Evolutionary conservation across 2,329 filamentous ascomycete genomes (phyloP).

Genomic region (Microcyclospora pomicola): DNA sequence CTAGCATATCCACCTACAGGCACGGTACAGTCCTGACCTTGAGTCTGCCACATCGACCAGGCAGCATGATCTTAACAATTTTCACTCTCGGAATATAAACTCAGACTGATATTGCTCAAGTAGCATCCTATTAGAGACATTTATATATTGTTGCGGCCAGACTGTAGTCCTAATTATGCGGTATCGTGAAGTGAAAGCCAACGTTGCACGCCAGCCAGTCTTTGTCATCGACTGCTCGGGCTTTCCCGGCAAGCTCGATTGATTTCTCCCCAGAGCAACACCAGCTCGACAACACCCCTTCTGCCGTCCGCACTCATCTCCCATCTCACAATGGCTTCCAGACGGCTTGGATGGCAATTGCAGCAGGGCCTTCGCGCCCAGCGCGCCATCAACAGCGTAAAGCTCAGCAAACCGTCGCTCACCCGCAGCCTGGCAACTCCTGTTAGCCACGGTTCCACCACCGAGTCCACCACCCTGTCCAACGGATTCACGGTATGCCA

Average conservation of each 20-base stretch:
- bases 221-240: no score
- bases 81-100: no score
- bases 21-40: no score
- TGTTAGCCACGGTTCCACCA: constrained; percentile 59
- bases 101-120: no score
- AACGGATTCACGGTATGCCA: constrained; percentile 83
- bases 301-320: constrained; percentile 29
- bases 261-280: background rate
- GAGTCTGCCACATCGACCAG: no score
- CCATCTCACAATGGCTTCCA: constrained; percentile 62
- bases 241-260: background rate
- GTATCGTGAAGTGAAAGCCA: no score
- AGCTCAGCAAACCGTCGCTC: constrained; percentile 46
- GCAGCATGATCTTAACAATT: no score
- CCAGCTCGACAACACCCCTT: background rate
- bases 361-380: constrained; percentile 80
- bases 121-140: no score
- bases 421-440: constrained; percentile 84
- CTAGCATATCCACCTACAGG: no score
- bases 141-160: no score
- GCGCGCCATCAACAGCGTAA: constrained; percentile 64
- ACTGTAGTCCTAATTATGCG: no score
- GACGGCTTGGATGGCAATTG: constrained; percentile 92
- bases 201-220: no score
- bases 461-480: constrained; percentile 87